Base-by-base conservation (phyloP, 768 basidiomycete genomes). In the Austroboletus eburneus region DNA sequence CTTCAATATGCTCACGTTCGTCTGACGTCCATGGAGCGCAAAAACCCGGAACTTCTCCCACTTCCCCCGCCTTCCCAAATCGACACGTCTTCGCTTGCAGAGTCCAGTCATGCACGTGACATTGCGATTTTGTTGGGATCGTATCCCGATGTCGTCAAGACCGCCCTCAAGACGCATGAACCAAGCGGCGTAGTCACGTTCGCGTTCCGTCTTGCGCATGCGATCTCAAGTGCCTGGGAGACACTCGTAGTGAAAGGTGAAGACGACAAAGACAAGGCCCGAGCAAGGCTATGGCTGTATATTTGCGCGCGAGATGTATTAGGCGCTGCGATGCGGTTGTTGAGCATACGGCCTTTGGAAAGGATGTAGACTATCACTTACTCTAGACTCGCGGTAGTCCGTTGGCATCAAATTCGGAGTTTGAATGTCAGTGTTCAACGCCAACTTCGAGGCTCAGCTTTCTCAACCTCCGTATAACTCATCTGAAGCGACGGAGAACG, bases 1-100 rank as follows among this genome's bases (percentile, higher is more conserved):
- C 81, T 97, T 22, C 94, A 97, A 72, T 97, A 97, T 65, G 91
- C 92, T 0, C 94, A 96, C 69, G 93, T 93, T 56, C 89, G 94
- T 17, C 74, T 97, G 24, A 79, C 86, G 7, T 96, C 93, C 2
- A 85, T 97, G 61, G 82, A 81, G 55, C 89, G 93, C 46, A 94
- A 95, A 69, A 93, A 94, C 68, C 90, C 91, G 2, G 78, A 88
- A 48, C 82, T 94, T 24, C 69, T 89, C 33, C 85, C 91, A 17
- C 81, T 91, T 9, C 87, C 88, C 0, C 66, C 77, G 1, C 78
- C 80, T 9, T 71, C 79, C n/a, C 66, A 82, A 52, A 85, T 95
- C 64, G 71, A 85, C 57, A 79, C 80, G 8, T 68, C 72, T 2
- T 72, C 79, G n/a, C 82, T 96, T 43, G 70, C 74, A 8, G 76